Conservation (phyloP, 164 flowering plant species). For the Chimonanthus praecox region DNA sequence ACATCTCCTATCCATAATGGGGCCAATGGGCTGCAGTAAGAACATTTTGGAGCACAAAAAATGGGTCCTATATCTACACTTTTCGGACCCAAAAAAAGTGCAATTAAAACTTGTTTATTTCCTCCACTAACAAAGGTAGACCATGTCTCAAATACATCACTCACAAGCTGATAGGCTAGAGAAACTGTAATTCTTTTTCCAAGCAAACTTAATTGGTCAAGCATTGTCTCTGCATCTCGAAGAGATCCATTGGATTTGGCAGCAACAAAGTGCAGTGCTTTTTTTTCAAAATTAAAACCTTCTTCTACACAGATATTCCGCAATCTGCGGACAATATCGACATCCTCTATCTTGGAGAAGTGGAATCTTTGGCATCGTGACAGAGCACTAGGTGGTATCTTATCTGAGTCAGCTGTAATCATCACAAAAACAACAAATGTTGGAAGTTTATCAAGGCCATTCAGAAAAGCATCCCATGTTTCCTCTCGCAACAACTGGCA, state of each 20-base stretch:
- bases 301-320: conserved; percentile 58
- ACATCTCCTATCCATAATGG: background rate
- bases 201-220: conserved; percentile 89
- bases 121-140: background rate
- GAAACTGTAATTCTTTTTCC: conserved; percentile 70
- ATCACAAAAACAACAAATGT: conserved; percentile 64
- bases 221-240: conserved; percentile 92
- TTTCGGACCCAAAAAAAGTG: background rate
- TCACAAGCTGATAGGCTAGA: conserved; percentile 73
- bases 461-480: conserved; percentile 63
- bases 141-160: conserved; percentile 12
- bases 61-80: background rate
- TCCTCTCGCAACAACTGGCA: conserved; percentile 68
- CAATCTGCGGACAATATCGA: conserved; percentile 49
- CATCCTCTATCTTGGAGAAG: conserved; percentile 71
- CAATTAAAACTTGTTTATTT: too few species aligned
- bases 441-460: conserved; percentile 51
- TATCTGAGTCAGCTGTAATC: conserved; percentile 71
- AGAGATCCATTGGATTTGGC: conserved; percentile 77
- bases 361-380: conserved; percentile 68
- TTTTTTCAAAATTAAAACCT: conserved; percentile 55
- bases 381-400: conserved; percentile 58
- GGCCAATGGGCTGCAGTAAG: background rate
- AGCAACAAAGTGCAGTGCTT: conserved; percentile 74
- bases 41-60: background rate